Conservation (phyloP, 768 basidiomycete species). For the Termitomyces sp. region DNA sequence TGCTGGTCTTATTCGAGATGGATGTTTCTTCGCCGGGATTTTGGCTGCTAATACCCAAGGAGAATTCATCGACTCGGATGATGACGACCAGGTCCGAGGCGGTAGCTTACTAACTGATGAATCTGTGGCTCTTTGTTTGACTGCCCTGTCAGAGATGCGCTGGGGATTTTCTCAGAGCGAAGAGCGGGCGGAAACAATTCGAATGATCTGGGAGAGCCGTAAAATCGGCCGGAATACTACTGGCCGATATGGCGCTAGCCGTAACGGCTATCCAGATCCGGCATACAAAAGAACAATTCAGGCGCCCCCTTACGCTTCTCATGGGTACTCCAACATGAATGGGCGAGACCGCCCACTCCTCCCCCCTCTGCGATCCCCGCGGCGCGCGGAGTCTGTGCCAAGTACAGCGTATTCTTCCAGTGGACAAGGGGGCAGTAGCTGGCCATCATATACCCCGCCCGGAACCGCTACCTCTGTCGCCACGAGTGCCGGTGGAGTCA, state of each 20-base stretch:
- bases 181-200: slow-evolving; percentile 62
- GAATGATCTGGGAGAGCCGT: slow-evolving; percentile 43
- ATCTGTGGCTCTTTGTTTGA: slow-evolving; percentile 52
- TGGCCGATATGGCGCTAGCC: slow-evolving; percentile 8
- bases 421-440: slow-evolving; percentile 41
- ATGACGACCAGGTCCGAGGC: slow-evolving; percentile 24
- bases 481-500: slow-evolving; percentile 36
- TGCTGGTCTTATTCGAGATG: slow-evolving; percentile 80
- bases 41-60: slow-evolving; percentile 62
- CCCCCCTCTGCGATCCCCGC: slow-evolving; percentile 37
- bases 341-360: slow-evolving; percentile 38
- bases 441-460: slow-evolving; percentile 62
- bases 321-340: slow-evolving; percentile 14
- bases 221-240: slow-evolving; percentile 22
- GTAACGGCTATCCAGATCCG: slow-evolving; percentile 8
- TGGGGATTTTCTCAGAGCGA: slow-evolving; percentile 78
- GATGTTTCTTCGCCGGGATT: slow-evolving; percentile 83
- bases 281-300: slow-evolving; percentile 12
- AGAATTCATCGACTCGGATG: slow-evolving; percentile 33
- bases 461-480: slow-evolving; percentile 48
- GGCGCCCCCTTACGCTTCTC: slow-evolving; percentile 15
- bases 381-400: slow-evolving; percentile 47
- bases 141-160: slow-evolving; percentile 74
- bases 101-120: slow-evolving; percentile 33
- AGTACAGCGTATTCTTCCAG: slow-evolving; percentile 44